A percentile compares a stretch with the other conserved stretches of the same genome.
Conservation (phyloP, 495 filamentous ascomycete genomes). For the Rusavskia elegans region DNA sequence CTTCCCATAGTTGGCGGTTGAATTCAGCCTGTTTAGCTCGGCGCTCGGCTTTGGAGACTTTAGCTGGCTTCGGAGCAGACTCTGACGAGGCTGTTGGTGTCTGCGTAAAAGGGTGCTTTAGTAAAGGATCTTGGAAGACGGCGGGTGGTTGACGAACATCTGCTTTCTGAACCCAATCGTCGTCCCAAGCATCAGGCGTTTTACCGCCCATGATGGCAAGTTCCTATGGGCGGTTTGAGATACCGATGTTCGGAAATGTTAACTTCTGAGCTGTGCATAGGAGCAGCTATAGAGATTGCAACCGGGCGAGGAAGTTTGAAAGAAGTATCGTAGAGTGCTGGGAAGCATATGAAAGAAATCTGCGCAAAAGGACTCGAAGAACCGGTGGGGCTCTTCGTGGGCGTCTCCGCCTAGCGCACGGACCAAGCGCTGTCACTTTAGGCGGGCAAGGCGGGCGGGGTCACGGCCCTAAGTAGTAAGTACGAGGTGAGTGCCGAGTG, state of each 20-base stretch:
- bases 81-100: conserved; percentile 11
- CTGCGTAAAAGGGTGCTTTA: background rate
- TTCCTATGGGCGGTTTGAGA: background rate
- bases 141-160: conserved; percentile 34
- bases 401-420: background rate
- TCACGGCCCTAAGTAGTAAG: too few relatives aligned
- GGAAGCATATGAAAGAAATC: too few relatives aligned
- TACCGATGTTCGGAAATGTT: background rate
- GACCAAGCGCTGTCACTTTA: background rate
- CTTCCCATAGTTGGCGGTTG: conserved; percentile 74
- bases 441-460: background rate
- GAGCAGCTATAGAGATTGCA: background rate
- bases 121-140: background rate
- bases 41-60: conserved; percentile 58
- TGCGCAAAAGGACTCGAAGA: background rate
- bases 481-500: too few relatives aligned
- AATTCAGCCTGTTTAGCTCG: conserved; percentile 65
- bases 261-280: background rate
- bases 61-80: conserved; percentile 19
- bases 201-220: conserved; percentile 34
- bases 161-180: conserved; percentile 71
- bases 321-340: too few relatives aligned
- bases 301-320: too few relatives aligned
- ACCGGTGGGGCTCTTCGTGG: background rate
- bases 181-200: conserved; percentile 74